These are phyloP conservation scores for Lactarius psammicola DNA, from an alignment of 768 basidiomycete species.

Conservation along the genomic window DNA sequence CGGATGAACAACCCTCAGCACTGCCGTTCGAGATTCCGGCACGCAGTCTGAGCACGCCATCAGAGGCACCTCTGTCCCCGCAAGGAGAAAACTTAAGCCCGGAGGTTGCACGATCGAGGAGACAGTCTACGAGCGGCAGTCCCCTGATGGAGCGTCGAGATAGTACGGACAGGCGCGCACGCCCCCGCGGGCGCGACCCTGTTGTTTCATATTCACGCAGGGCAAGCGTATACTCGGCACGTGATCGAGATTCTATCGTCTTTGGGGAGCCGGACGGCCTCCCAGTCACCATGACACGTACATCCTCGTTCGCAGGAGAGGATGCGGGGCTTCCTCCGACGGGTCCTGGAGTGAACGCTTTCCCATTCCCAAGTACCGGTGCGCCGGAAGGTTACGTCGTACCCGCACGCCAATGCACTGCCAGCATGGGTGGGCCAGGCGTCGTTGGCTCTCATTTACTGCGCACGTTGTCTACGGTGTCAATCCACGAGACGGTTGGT, in stretches of 20 bases:
- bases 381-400: constrained; percentile 57
- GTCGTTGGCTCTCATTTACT: constrained; percentile 51
- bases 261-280: constrained; percentile 25
- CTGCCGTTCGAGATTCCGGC: constrained; percentile 10
- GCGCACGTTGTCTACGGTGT: constrained; percentile 81
- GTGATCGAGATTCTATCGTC: constrained; percentile 27
- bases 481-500: constrained; percentile 77
- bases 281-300: constrained; percentile 20
- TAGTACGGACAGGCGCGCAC: constrained; percentile 25
- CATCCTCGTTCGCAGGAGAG: constrained; percentile 27
- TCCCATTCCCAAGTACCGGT: constrained; percentile 24
- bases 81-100: constrained; percentile 8
- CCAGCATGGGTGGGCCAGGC: constrained; percentile 56
- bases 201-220: constrained; percentile 71
- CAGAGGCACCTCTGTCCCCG: constrained; percentile 2
- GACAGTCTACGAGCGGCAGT: constrained; percentile 18
- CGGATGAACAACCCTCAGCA: constrained; percentile 23
- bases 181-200: constrained; percentile 52
- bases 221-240: constrained; percentile 46
- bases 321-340: constrained; percentile 40
- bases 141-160: constrained; percentile 22
- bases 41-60: constrained; percentile 20
- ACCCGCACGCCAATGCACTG: constrained; percentile 76
- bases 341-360: constrained; percentile 41
- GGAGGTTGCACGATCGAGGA: not conserved